Evolutionary conservation across 768 basidiomycete genomes (phyloP), one percentile per base, ranked within the genome.

Genomic region (Russula vinacea): DNA sequence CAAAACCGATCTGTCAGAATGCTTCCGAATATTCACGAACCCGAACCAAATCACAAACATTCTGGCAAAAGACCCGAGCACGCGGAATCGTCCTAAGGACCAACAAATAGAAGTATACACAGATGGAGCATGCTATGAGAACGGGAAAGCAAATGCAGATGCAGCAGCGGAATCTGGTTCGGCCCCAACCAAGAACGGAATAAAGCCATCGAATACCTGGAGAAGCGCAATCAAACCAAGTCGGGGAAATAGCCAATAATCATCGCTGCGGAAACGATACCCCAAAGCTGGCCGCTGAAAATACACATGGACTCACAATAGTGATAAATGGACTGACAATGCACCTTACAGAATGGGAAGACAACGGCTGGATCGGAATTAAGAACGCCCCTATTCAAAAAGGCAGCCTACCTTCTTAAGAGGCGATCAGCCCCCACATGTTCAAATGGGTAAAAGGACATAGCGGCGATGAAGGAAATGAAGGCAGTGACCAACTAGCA

Each of bases 391-490:
- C 14, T 55, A 39, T 40, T 67, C 16, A 29, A 61, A 13, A 56
- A n/a, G 1, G 52, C 64, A 0, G 62, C 47, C 0, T 55, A 33
- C 29, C 56, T 50, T 0, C 56, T 70, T 0, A n/a, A 56, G 19
- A 6, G 0, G 0, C 11, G 62, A n/a, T 44, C 0, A 22, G 64
- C 64, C 0, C 19, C 56, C 0, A 64, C 62, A 0, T 16, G 17
- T 62, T 70, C 13, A 17, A 29, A 17, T 70, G 70, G 70, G 62
- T 67, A 0, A 66, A 69, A 39, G 70, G 70, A 1, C 70, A 70
- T 22, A 11, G 2, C 1, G 60, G 66, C 45, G 57, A 2, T 37
- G 1, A 45, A 14, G 64, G 70, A 0, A 69, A 69, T 17, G 70
- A 67, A 22, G 47, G 52, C 3, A 65, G 67, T 1, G 64, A 70